Percentiles rank a stretch among this genome's conserved stretches.
phyloP scores from a whole-genome alignment of 2,329 filamentous ascomycete genomes.

The Lecanosticta acicola region DNA sequence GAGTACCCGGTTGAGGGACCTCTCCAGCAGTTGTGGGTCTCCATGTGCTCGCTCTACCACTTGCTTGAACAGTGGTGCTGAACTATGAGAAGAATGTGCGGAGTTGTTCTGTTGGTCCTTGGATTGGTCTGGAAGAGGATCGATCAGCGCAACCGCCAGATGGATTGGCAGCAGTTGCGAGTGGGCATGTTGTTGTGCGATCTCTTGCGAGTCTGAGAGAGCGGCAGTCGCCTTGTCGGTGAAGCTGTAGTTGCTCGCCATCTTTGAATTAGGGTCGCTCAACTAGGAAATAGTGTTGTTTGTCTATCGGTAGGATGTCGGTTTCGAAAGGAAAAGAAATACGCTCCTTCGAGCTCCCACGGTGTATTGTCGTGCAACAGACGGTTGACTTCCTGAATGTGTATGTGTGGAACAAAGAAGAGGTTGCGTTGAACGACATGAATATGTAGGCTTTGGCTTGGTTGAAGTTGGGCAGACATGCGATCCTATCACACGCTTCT shows the following conservation, averaged over 20 bases:
- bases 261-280: too few relatives aligned
- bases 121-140: constrained; percentile 65
- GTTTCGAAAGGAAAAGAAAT: neutral
- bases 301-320: too few relatives aligned
- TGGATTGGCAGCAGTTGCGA: constrained; percentile 87
- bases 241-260: constrained; percentile 80
- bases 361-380: neutral
- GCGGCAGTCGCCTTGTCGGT: constrained; percentile 90
- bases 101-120: constrained; percentile 68
- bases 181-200: constrained; percentile 87
- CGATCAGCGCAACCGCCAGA: constrained; percentile 75
- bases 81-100: constrained; percentile 58
- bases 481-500: neutral
- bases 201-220: constrained; percentile 77
- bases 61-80: constrained; percentile 81
- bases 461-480: neutral
- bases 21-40: constrained; percentile 81
- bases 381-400: constrained; percentile 3
- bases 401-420: neutral
- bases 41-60: constrained; percentile 91
- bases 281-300: neutral
- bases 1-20: constrained; percentile 82
- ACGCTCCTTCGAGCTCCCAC: constrained; percentile 4
- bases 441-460: constrained; percentile 7
- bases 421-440: neutral